Evolutionary conservation across 1,284 basidiomycete species (phyloP).

Genomic region (Fomitiporia mediterranea): DNA sequence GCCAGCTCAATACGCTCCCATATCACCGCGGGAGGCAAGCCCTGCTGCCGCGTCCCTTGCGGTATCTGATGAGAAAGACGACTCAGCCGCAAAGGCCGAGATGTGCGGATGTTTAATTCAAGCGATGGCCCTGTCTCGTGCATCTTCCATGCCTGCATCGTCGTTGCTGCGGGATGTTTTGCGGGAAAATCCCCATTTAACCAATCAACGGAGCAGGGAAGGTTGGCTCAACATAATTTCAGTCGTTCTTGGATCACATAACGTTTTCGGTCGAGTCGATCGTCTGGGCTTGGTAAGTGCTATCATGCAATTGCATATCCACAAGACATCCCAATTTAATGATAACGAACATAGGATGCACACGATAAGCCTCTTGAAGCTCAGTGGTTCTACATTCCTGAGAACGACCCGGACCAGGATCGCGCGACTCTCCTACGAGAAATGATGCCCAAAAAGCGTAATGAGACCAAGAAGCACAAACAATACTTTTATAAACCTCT

Average conservation of each 20-base stretch:
- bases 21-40: neutral
- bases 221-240: conserved; percentile 49
- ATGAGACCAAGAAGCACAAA: conserved; percentile 73
- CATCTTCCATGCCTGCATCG: conserved; percentile 57
- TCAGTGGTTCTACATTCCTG: conserved; percentile 74
- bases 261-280: conserved; percentile 68
- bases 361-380: conserved; percentile 51
- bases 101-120: conserved; percentile 65
- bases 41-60: neutral
- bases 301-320: neutral
- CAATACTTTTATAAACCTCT: conserved; percentile 75
- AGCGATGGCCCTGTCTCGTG: conserved; percentile 65
- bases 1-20: neutral
- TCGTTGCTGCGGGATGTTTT: conserved; percentile 49
- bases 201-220: conserved; percentile 36
- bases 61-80: neutral
- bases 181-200: conserved; percentile 49
- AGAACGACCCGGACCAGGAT: conserved; percentile 62
- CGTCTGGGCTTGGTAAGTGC: conserved; percentile 50
- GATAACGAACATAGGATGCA: conserved; percentile 36
- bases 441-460: conserved; percentile 72
- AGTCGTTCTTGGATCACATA: conserved; percentile 48
- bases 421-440: conserved; percentile 58
- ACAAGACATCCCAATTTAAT: conserved; percentile 3
- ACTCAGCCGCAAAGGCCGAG: conserved; percentile 28